Percentiles rank a stretch among this genome's conserved stretches.
phyloP scores from a whole-genome alignment of 1,139 yeast species.

The Meyerozyma sp. region DNA sequence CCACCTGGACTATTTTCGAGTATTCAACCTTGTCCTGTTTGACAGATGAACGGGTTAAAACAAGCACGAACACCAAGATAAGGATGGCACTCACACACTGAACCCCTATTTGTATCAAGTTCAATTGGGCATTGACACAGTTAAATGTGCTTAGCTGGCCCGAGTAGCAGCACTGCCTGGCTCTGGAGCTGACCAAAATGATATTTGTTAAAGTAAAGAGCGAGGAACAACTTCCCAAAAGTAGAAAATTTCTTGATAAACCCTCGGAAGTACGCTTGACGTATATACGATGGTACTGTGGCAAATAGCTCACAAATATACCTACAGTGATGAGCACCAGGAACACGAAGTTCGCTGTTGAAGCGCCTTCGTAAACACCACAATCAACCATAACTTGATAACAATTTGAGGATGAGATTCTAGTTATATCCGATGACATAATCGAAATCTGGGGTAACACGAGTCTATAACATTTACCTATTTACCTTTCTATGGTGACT shows the following conservation, averaged over 20 bases:
- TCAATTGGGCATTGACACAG: constrained; percentile 66
- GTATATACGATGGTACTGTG: constrained; percentile 66
- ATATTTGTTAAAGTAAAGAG: constrained; percentile 67
- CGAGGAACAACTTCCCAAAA: constrained; percentile 72
- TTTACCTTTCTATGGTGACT: constrained; percentile 10
- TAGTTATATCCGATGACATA: neutral
- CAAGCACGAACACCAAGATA: constrained; percentile 52
- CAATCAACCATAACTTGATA: constrained; percentile 13
- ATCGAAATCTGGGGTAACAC: neutral
- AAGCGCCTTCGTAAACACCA: constrained; percentile 40
- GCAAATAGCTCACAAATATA: constrained; percentile 67
- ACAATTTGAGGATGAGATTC: neutral
- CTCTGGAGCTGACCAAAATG: constrained; percentile 51
- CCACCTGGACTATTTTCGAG: constrained; percentile 35
- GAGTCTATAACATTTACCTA: neutral
- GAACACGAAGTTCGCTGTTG: constrained; percentile 40
- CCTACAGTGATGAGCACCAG: constrained; percentile 58
- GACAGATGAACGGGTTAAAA: constrained; percentile 39
- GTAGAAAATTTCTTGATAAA: constrained; percentile 64
- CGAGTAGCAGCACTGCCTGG: constrained; percentile 46
- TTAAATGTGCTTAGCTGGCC: constrained; percentile 45
- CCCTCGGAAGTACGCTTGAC: constrained; percentile 70
- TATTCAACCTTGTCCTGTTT: constrained; percentile 46
- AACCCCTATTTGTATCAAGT: constrained; percentile 62
- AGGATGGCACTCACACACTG: constrained; percentile 64